phyloP scores from a whole-genome alignment of 2,329 filamentous ascomycete genomes.

The Diaporthe vexans region DNA sequence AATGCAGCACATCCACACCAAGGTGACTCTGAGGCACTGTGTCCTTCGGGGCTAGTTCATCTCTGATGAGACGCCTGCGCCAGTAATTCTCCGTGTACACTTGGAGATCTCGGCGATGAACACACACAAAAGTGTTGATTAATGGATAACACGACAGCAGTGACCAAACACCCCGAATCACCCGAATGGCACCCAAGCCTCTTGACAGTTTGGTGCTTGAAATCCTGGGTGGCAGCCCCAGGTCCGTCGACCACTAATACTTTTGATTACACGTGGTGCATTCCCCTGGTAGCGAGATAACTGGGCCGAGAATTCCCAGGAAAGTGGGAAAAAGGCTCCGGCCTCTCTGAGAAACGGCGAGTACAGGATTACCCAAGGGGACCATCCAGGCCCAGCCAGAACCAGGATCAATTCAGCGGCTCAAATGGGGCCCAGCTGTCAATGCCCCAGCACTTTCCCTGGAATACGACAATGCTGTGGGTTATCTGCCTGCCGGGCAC shows the following conservation, averaged over 20 bases:
- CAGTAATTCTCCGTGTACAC: background rate
- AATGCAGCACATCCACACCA: conserved; percentile 12
- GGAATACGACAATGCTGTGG: background rate
- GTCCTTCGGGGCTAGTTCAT: background rate
- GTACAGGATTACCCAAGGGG: background rate
- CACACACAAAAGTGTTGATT: background rate
- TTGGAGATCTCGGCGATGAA: background rate
- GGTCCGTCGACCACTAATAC: background rate
- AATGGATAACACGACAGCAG: background rate
- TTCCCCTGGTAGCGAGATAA: background rate
- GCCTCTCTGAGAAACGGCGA: conserved; percentile 4
- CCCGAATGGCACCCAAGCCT: conserved; percentile 2
- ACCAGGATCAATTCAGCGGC: background rate
- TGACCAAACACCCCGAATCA: background rate
- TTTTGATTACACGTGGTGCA: background rate
- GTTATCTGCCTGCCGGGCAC: background rate
- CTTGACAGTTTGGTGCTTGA: background rate
- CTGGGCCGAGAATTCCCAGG: background rate
- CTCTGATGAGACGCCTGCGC: background rate
- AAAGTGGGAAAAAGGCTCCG: background rate
- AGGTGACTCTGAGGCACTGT: background rate
- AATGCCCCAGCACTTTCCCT: background rate
- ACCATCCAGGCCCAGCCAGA: background rate
- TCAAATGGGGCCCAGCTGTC: background rate
- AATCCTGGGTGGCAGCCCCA: background rate